Percentiles rank a stretch among this genome's conserved stretches.
These are phyloP conservation scores for Microcos paniculata DNA, from an alignment of 345 rosid species.

Conservation along the genomic window DNA sequence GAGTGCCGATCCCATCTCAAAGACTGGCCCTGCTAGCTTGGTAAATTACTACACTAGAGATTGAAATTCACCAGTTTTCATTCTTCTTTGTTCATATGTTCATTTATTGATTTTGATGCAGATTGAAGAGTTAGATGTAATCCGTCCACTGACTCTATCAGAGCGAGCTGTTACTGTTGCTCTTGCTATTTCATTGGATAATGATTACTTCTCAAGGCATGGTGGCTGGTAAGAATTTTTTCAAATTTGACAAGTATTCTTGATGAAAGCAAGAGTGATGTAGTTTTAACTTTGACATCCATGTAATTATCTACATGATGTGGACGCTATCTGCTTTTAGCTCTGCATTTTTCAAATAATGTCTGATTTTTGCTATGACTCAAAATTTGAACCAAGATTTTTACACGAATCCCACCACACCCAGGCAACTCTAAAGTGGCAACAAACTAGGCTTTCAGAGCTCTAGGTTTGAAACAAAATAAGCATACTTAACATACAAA, in stretches of 20 bases:
- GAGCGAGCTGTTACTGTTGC: constrained; percentile 88
- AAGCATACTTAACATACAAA: not conserved
- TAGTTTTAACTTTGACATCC: not conserved
- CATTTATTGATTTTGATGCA: constrained; percentile 29
- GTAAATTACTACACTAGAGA: constrained; percentile 33
- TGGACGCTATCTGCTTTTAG: not conserved
- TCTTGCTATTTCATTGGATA: constrained; percentile 90
- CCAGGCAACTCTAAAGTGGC: not conserved
- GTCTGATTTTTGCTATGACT: not conserved
- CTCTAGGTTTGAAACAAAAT: not conserved
- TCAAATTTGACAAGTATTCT: not conserved
- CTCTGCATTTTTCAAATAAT: not conserved
- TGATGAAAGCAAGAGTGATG: not conserved
- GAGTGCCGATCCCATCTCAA: constrained; percentile 54
- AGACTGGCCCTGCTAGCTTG: constrained; percentile 52
- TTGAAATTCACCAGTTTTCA: not conserved
- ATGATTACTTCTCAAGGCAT: constrained; percentile 93
- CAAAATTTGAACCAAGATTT: not conserved
- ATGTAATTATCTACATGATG: not conserved
- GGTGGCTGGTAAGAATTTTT: constrained; percentile 70
- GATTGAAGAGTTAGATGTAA: constrained; percentile 81
- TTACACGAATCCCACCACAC: not conserved
- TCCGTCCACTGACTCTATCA: constrained; percentile 58
- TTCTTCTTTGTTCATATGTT: not conserved
- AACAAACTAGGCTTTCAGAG: not conserved